Evolutionary conservation across 106 monocot species (phyloP).

Genomic region (Phalaenopsis equestris): DNA sequence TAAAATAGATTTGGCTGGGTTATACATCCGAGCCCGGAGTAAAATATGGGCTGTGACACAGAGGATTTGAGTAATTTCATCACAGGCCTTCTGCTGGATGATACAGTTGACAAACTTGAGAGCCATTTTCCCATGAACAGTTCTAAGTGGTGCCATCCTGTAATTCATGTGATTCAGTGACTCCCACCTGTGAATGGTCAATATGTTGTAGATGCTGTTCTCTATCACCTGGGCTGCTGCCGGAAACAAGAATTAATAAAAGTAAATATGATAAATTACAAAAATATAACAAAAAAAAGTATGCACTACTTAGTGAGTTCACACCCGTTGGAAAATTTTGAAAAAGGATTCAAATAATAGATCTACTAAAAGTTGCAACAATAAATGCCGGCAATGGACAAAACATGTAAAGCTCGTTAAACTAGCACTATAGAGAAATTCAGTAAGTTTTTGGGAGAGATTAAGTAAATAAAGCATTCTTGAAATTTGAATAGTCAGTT

Average conservation of each 20-base stretch:
- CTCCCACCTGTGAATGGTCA: constrained; percentile 43
- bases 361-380: background rate
- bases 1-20: constrained; percentile 33
- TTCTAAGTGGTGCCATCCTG: constrained; percentile 23
- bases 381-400: no score
- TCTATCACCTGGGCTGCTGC: constrained; percentile 16
- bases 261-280: background rate
- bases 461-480: no score
- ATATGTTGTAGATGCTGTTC: constrained; percentile 20
- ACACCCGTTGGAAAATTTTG: background rate
- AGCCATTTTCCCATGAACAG: constrained; percentile 31
- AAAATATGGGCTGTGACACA: constrained; percentile 41
- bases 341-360: background rate
- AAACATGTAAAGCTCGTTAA: no score
- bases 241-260: background rate
- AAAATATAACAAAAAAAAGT: background rate
- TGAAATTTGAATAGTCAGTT: no score
- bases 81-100: constrained; percentile 16
- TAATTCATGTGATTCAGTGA: constrained; percentile 50
- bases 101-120: constrained; percentile 31
- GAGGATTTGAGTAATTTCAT: constrained; percentile 21
- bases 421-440: no score
- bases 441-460: no score
- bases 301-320: background rate
- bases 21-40: constrained; percentile 38